Base-by-base conservation (phyloP, 2,329 filamentous ascomycete genomes). In the Calonectria montana region DNA sequence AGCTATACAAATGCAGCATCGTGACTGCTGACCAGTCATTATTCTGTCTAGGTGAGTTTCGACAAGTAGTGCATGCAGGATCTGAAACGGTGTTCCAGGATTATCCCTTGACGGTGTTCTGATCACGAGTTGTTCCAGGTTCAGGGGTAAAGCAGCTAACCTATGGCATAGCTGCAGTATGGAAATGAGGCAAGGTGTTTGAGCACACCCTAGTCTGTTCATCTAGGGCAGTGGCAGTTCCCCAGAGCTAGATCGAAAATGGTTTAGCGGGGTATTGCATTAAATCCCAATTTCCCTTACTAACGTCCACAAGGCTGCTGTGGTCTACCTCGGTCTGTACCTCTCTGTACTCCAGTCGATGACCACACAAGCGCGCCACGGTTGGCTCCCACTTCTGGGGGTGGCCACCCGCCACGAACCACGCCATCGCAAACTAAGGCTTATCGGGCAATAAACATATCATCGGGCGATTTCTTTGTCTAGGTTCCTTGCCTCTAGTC, bases 201-300 rank as follows among this genome's bases (percentile, higher is more conserved):
- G 47, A 62, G 45, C 31, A 10, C 23, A 63, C 55, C 67, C 61
- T 67, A 57, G 47, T 43, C 55, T 39, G 57, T 63, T 55, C 55
- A 43, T 63, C 68, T 62, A 48, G 48, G 63, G n/a, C 45, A 45
- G 57, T 47, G 62, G 48, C 67, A 39, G 41, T 64, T 72, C 67
- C 67, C 70, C 70, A 72, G 70, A 70, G 67, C 55, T 48, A 61
- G 57, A 70, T 70, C 67, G 67, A 72, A 63, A 72, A 55, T 47
- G 63, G 63, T 47, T 31, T 69, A 55, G 70, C 62, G 63, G 70
- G 62, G 61, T 18, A 65, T 37, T 21, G 53, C 57, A 65, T 70
- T 63, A 50, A 70, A 29, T 48, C 47, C 29, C 55, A 72, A 70
- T 72, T 70, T 70, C 70, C 67, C 67, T 27, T 37, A 47, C 48